Evolutionary conservation across 2,329 filamentous ascomycete genomes (phyloP).

Genomic region (Verticillium zaregamsianum): DNA sequence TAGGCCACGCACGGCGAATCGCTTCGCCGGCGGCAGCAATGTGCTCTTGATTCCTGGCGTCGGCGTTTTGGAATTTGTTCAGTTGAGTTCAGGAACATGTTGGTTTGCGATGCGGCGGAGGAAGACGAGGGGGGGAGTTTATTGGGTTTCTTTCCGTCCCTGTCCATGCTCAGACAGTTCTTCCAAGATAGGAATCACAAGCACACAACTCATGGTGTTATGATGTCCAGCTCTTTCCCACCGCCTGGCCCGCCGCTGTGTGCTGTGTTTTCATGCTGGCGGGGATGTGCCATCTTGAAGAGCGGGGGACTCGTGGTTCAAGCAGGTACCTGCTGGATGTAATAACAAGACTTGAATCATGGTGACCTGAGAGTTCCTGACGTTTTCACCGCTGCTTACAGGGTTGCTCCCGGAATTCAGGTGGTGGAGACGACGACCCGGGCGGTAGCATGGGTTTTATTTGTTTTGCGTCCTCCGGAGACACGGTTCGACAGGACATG

Average conservation of each 20-base stretch:
- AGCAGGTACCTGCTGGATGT: too few relatives aligned
- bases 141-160: not conserved
- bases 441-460: not conserved
- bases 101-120: not conserved
- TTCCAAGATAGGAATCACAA: not conserved
- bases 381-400: not conserved
- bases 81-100: not conserved
- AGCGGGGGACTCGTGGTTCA: too few relatives aligned
- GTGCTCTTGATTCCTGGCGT: slow-evolving; percentile 7
- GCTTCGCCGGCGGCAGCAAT: not conserved
- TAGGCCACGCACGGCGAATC: not conserved
- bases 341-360: not conserved
- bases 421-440: not conserved
- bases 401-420: not conserved
- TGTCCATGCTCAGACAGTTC: not conserved
- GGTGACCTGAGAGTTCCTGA: not conserved
- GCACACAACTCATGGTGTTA: not conserved
- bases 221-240: too few relatives aligned
- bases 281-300: too few relatives aligned
- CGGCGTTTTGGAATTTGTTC: slow-evolving; percentile 11
- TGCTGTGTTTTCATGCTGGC: not conserved
- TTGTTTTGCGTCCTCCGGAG: not conserved
- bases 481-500: not conserved
- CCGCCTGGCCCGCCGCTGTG: too few relatives aligned
- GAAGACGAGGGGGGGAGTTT: not conserved